Evolutionary conservation across 805 yeast species (phyloP), one percentile per base, ranked within the genome.

Genomic region (Gaillardinia entomophila): DNA sequence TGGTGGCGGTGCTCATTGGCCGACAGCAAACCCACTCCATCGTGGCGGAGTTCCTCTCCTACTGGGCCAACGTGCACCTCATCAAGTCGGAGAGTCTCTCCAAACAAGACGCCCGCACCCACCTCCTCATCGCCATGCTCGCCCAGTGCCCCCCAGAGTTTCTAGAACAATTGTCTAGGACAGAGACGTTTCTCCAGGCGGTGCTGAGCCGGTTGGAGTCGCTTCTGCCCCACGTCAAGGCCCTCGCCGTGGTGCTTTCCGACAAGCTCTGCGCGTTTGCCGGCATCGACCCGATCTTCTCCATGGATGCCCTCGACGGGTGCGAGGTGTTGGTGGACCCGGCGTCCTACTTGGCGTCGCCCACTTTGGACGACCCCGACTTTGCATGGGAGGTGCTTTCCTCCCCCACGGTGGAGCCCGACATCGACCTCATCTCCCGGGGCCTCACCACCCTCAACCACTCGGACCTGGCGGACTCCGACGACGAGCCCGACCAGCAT

Each of bases 161-260:
- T 14, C 38, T 67, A 0, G 28, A 33, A 7, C 43, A 37, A 1
- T 15, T 77, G 2, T 49, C 75, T 3, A 50, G 46, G 10, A 55
- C 66, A 6, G 33, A 55, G 2, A 33, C 32, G 0, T 79, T 80
- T 43, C 49, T 80, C 12, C 48, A 60, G 16, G 67, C 75, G 0
- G 62, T 82, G n/a, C 70, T 82, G 0, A 56, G 64, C 31, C 60
- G 80, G 24, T 59, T 82, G n/a, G 66, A 65, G 16, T 71, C 82
- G 0, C 63, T 65, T 28, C 64, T 75, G 1, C 45, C 51, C 1
- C 49, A 46, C n/a, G 54, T 68, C 2, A 67, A 84, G 34, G 47
- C 62, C 11, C 51, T 79, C 20, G 88, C 79, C 0, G 73, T 81
- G 51, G 46, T 70, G 12, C 50, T 81, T 5, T 85, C 84, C 1